Evolutionary conservation across 2,329 filamentous ascomycete species (phyloP).

Genomic region (Cryphonectria parasitica): DNA sequence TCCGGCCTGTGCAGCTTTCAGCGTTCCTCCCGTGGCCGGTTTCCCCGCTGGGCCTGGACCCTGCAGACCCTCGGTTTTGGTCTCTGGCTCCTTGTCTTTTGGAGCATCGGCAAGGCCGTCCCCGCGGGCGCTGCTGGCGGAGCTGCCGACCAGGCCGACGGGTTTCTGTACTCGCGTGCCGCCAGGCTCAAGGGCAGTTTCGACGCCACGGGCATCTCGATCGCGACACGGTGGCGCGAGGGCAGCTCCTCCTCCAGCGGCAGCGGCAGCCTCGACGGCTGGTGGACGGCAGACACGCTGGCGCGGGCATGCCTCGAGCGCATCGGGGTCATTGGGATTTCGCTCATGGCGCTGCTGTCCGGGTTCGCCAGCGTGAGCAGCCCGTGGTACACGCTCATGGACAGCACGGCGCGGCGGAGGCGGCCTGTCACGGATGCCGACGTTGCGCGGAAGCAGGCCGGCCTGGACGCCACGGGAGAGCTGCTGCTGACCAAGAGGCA

Average conservation of each 20-base stretch:
- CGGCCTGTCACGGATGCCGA: slow-evolving; percentile 73
- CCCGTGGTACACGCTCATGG: slow-evolving; percentile 81
- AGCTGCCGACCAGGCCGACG: slow-evolving; percentile 24
- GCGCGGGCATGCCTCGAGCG: slow-evolving; percentile 64
- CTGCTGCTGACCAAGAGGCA: slow-evolving; percentile 78
- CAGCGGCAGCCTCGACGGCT: slow-evolving; percentile 19
- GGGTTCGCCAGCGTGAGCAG: slow-evolving; percentile 89
- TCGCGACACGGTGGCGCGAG: slow-evolving; percentile 32
- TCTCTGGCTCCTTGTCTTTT: slow-evolving; percentile 74
- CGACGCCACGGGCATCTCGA: slow-evolving; percentile 39
- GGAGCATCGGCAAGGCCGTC: slow-evolving; percentile 71
- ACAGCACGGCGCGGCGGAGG: slow-evolving; percentile 53
- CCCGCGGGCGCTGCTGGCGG: slow-evolving; percentile 41
- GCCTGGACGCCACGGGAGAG: slow-evolving; percentile 76
- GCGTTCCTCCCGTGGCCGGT: slow-evolving; percentile 57
- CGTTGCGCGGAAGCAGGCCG: slow-evolving; percentile 76
- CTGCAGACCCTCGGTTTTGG: slow-evolving; percentile 66
- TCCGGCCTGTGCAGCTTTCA: slow-evolving; percentile 65
- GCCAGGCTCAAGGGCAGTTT: slow-evolving; percentile 35
- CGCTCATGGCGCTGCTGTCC: slow-evolving; percentile 84
- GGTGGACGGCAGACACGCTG: slow-evolving; percentile 40
- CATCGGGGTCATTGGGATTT: slow-evolving; percentile 83
- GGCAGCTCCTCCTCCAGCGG: slow-evolving; percentile 12
- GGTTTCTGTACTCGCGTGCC: slow-evolving; percentile 33
- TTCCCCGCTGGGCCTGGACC: slow-evolving; percentile 65